Evolutionary conservation across 495 filamentous ascomycete genomes (phyloP).

Genomic region (Aspergillus homomorphus): DNA sequence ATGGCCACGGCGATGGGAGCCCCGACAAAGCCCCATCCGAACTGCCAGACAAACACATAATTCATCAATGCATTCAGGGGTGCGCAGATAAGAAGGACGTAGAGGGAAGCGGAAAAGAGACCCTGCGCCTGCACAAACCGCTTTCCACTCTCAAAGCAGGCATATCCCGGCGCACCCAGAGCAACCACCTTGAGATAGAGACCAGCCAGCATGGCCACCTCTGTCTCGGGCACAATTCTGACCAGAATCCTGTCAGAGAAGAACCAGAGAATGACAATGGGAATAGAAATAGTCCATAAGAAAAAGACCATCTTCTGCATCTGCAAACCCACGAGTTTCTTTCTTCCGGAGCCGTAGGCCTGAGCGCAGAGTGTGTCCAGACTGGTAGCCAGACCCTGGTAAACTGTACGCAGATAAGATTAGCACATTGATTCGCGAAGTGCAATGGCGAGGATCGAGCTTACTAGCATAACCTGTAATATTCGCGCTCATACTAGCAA

Average conservation of each 20-base stretch:
- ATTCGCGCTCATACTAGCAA: slow-evolving; percentile 67
- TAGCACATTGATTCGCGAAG: neutral
- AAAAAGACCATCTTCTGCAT: slow-evolving; percentile 68
- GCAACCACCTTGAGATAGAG: slow-evolving; percentile 65
- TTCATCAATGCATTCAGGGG: slow-evolving; percentile 71
- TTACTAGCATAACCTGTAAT: slow-evolving; percentile 64
- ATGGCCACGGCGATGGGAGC: slow-evolving; percentile 82
- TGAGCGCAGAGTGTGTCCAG: slow-evolving; percentile 76
- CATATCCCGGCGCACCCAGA: slow-evolving; percentile 66
- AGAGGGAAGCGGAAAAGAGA: slow-evolving; percentile 64
- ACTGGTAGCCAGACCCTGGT: slow-evolving; percentile 69
- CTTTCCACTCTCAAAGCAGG: slow-evolving; percentile 68
- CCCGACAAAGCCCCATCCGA: slow-evolving; percentile 76
- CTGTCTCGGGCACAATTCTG: slow-evolving; percentile 61
- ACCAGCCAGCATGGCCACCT: slow-evolving; percentile 62
- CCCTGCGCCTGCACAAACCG: slow-evolving; percentile 75
- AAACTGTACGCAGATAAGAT: slow-evolving; percentile 33
- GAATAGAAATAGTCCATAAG: slow-evolving; percentile 60
- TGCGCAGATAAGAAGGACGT: slow-evolving; percentile 64
- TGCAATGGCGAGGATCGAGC: neutral
- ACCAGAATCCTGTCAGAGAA: slow-evolving; percentile 57
- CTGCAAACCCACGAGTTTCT: slow-evolving; percentile 66
- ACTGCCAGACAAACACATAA: slow-evolving; percentile 71
- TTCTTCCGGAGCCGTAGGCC: slow-evolving; percentile 70
- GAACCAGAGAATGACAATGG: slow-evolving; percentile 63